phyloP scores from a whole-genome alignment of 2,329 filamentous ascomycete genomes.

The Mariannaea sp. region DNA sequence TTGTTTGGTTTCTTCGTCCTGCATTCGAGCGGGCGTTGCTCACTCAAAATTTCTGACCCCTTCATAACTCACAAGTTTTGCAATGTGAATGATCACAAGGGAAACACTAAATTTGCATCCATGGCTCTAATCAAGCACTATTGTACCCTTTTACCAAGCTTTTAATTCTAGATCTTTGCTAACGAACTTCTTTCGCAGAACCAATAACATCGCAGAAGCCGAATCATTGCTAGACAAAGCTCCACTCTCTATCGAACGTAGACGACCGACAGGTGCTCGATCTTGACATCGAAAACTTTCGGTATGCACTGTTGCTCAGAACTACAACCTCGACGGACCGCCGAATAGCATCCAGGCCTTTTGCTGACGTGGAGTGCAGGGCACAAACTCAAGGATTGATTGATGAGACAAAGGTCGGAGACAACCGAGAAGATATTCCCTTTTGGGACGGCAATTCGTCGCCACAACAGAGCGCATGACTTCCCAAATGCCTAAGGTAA shows the following conservation, averaged over 20 bases:
- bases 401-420: slow-evolving; percentile 2
- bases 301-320: not conserved
- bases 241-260: not conserved
- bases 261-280: not conserved
- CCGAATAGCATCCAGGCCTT: not conserved
- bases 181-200: not conserved
- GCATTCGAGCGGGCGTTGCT: no score
- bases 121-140: not conserved
- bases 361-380: no score
- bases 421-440: slow-evolving; percentile 5
- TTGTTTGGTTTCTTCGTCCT: not conserved
- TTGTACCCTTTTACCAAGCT: not conserved
- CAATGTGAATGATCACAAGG: no score
- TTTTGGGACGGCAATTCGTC: slow-evolving; percentile 22
- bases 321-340: not conserved
- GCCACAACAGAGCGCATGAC: slow-evolving; percentile 37
- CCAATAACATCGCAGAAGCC: not conserved
- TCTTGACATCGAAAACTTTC: not conserved
- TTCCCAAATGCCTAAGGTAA: slow-evolving; percentile 42
- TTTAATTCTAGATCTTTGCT: not conserved
- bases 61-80: no score
- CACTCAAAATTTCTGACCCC: no score
- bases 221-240: not conserved
- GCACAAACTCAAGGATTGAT: slow-evolving; percentile 17
- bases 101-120: no score